Conservation (phyloP, 345 rosid species). For the Hibiscus mutabilis region DNA sequence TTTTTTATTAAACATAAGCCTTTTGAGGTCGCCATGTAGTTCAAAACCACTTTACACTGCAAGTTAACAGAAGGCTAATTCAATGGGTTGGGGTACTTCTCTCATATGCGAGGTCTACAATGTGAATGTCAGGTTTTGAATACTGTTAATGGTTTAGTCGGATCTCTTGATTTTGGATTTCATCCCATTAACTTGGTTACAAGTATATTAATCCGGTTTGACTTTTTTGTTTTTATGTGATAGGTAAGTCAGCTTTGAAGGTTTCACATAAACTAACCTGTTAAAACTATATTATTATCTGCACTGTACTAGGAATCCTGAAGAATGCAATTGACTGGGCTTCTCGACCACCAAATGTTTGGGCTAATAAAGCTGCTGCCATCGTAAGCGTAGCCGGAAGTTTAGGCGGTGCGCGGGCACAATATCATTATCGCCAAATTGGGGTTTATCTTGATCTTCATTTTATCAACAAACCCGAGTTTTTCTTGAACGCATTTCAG, state of each 20-base stretch:
- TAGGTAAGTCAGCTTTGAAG: neutral
- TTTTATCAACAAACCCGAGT: constrained; percentile 84
- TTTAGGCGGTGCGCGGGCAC: constrained; percentile 54
- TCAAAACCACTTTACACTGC: neutral
- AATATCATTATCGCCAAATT: constrained; percentile 77
- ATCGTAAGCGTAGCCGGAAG: constrained; percentile 60
- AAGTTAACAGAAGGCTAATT: neutral
- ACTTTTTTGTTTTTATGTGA: neutral
- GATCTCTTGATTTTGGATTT: neutral
- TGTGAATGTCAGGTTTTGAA: neutral
- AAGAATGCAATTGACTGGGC: constrained; percentile 93
- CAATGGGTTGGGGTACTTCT: neutral
- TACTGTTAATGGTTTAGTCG: neutral
- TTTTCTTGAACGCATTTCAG: constrained; percentile 59
- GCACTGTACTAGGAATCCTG: constrained; percentile 42
- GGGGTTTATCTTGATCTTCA: constrained; percentile 81
- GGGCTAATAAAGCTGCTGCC: constrained; percentile 89
- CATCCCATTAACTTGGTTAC: neutral
- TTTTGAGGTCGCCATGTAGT: neutral
- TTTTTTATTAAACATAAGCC: neutral
- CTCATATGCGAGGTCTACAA: neutral
- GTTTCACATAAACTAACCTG: neutral
- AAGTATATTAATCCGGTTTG: neutral
- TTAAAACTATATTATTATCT: neutral
- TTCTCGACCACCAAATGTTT: constrained; percentile 65